These are phyloP conservation scores for Ogataea sp. DNA, from an alignment of 805 yeast species.

Conservation along the genomic window DNA sequence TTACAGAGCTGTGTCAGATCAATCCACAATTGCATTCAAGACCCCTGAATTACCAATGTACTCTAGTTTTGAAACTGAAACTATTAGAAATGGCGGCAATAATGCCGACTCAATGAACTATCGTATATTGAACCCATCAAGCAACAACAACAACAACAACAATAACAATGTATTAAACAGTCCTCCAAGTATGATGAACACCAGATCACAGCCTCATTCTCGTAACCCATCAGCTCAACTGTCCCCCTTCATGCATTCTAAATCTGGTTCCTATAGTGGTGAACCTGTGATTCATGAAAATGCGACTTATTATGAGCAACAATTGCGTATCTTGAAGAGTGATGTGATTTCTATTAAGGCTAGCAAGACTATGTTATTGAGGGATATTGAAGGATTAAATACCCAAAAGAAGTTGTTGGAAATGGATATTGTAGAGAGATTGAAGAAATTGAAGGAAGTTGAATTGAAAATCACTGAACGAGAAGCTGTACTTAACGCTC, in stretches of 20 bases:
- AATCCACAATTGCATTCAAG: conserved; percentile 10
- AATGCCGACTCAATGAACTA: too few species aligned
- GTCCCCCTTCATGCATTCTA: conserved; percentile 18
- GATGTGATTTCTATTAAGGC: conserved; percentile 33
- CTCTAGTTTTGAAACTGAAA: not conserved
- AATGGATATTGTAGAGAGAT: conserved; percentile 30
- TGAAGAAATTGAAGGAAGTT: conserved; percentile 8
- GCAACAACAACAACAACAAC: too few species aligned
- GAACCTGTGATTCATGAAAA: conserved; percentile 37
- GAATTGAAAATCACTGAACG: conserved; percentile 1
- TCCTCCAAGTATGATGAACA: too few species aligned
- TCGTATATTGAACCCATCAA: too few species aligned
- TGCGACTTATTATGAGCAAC: conserved; percentile 29
- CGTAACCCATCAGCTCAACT: conserved; percentile 8
- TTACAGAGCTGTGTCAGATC: conserved; percentile 19
- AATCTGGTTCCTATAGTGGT: conserved; percentile 41
- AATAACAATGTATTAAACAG: too few species aligned
- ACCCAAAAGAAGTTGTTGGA: conserved; percentile 37
- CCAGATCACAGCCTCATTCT: conserved; percentile 40
- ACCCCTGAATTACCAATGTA: not conserved
- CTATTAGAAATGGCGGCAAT: too few species aligned
- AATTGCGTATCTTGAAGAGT: conserved; percentile 26
- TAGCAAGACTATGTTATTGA: conserved; percentile 33
- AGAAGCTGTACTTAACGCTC: too few species aligned
- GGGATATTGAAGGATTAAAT: conserved; percentile 46